Evolutionary conservation across 208 protist species (phyloP).

Genomic region (Trypanosoma platydactyli): DNA sequence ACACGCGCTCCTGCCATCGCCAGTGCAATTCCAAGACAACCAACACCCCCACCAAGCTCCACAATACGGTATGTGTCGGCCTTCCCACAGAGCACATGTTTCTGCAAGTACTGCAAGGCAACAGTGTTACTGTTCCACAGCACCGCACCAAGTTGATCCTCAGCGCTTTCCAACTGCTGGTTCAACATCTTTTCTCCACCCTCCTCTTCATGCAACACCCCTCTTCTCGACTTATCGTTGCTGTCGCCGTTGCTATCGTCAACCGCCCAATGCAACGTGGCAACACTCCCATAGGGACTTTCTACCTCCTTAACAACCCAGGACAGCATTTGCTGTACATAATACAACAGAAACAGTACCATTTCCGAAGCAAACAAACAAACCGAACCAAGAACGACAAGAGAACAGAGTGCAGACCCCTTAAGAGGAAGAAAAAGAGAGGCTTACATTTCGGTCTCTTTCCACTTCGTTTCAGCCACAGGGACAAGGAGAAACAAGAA

Average conservation of each 20-base stretch:
- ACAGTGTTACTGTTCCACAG: conserved; percentile 90
- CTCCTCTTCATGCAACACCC: not conserved
- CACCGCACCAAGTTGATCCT: conserved; percentile 86
- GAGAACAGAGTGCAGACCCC: not conserved
- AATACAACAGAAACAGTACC: not conserved
- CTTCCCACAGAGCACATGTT: conserved; percentile 41
- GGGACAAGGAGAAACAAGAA: too few relatives aligned
- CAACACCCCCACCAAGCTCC: conserved; percentile 86
- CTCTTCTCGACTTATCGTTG: not conserved
- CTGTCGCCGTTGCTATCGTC: conserved; percentile 20
- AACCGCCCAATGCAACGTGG: conserved; percentile 85
- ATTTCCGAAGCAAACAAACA: conserved; percentile 4
- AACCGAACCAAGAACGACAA: not conserved
- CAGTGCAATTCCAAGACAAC: conserved; percentile 86
- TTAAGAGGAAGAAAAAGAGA: not conserved
- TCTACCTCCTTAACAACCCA: conserved; percentile 72
- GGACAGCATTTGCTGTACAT: conserved; percentile 46
- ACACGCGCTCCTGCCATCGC: conserved; percentile 76
- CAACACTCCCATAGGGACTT: conserved; percentile 71
- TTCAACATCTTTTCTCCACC: conserved; percentile 30
- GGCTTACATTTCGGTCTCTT: not conserved
- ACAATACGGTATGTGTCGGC: conserved; percentile 31
- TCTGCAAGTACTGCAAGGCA: conserved; percentile 64
- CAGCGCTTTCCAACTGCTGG: conserved; percentile 62
- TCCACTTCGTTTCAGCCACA: not conserved